phyloP scores from a whole-genome alignment of 805 yeast species.

The Grigorovia jiainica region DNA sequence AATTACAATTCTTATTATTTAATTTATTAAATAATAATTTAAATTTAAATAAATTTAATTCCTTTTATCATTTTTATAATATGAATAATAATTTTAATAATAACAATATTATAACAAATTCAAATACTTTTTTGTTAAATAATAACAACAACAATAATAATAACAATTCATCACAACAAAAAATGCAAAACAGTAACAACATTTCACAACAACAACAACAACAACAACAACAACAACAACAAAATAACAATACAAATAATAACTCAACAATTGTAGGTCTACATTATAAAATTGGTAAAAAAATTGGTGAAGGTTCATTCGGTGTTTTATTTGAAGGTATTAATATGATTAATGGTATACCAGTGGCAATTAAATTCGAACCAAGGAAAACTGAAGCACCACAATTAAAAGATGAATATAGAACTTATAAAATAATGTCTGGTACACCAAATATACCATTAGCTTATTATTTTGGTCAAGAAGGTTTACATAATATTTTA shows the following conservation, averaged over 20 bases:
- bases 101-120: too few relatives aligned
- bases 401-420: slow-evolving; percentile 89
- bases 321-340: slow-evolving; percentile 96
- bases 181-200: background rate
- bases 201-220: background rate
- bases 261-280: slow-evolving; percentile 56
- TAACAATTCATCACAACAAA: background rate
- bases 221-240: background rate
- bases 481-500: slow-evolving; percentile 89
- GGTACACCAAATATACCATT: slow-evolving; percentile 87
- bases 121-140: too few relatives aligned
- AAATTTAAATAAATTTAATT: slow-evolving; percentile 1
- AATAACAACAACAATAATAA: background rate
- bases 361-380: slow-evolving; percentile 94
- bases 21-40: slow-evolving; percentile 1
- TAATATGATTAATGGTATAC: slow-evolving; percentile 74
- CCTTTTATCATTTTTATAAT: too few relatives aligned
- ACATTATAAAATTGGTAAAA: slow-evolving; percentile 93
- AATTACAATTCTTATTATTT: background rate
- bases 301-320: slow-evolving; percentile 97
- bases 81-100: too few relatives aligned
- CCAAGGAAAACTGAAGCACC: slow-evolving; percentile 97
- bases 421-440: slow-evolving; percentile 79
- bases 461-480: slow-evolving; percentile 96
- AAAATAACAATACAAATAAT: background rate